Conservation (phyloP, 352 stramenopile species). For the Pythium utonaiense region DNA sequence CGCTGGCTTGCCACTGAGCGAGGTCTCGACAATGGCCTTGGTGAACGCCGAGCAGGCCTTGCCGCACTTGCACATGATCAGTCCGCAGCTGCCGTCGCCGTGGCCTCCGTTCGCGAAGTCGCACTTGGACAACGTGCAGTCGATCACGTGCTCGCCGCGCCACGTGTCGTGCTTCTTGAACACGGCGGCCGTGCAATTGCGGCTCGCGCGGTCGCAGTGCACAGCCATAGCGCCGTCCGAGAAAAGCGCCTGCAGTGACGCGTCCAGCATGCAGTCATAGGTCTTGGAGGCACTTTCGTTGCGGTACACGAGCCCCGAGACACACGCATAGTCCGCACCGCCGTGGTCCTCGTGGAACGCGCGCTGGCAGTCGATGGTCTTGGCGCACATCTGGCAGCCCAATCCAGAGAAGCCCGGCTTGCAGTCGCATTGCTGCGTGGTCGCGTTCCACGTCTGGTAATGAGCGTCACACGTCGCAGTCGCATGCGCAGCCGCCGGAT, state of each 20-base stretch:
- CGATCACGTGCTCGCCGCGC: slow-evolving; percentile 54
- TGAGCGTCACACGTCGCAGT: slow-evolving; percentile 39
- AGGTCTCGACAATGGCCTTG: slow-evolving; percentile 60
- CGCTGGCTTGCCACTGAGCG: slow-evolving; percentile 63
- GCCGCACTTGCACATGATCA: slow-evolving; percentile 68
- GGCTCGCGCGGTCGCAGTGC: slow-evolving; percentile 43
- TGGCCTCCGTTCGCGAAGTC: slow-evolving; percentile 34
- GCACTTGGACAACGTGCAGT: slow-evolving; percentile 61
- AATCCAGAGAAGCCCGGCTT: slow-evolving; percentile 53
- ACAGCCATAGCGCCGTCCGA: slow-evolving; percentile 62
- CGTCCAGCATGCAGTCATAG: slow-evolving; percentile 57
- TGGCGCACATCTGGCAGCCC: slow-evolving; percentile 58
- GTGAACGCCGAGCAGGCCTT: slow-evolving; percentile 52
- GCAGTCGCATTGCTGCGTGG: slow-evolving; percentile 52
- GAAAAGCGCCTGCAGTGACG: slow-evolving; percentile 58
- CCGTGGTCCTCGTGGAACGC: slow-evolving; percentile 29
- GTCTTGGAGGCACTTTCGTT: slow-evolving; percentile 49
- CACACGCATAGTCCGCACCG: slow-evolving; percentile 30
- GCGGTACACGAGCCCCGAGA: slow-evolving; percentile 48
- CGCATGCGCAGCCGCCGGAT: not conserved
- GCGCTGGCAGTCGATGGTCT: slow-evolving; percentile 29
- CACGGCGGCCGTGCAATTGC: slow-evolving; percentile 61
- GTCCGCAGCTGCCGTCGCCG: slow-evolving; percentile 35
- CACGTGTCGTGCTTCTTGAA: slow-evolving; percentile 56
- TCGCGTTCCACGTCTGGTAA: slow-evolving; percentile 56